These are phyloP conservation scores for Aspergillus funiculosus DNA, from an alignment of 495 filamentous ascomycete species.

Conservation along the genomic window DNA sequence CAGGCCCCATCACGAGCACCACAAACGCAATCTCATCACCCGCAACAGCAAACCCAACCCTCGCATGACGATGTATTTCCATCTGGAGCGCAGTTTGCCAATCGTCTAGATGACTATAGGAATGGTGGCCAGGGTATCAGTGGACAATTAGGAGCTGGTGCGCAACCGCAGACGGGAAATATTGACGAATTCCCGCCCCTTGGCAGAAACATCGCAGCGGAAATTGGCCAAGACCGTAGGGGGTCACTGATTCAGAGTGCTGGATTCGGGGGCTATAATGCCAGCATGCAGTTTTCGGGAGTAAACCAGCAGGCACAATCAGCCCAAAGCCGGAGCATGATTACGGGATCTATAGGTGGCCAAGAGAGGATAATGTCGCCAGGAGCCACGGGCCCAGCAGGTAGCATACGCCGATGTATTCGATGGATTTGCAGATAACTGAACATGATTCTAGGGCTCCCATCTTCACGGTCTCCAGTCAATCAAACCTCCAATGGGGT, in stretches of 20 bases:
- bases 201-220: conserved; percentile 63
- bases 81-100: conserved; percentile 48
- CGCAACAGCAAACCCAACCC: conserved; percentile 56
- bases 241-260: conserved; percentile 59
- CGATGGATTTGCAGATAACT: conserved; percentile 10
- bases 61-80: conserved; percentile 52
- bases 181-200: conserved; percentile 84
- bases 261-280: conserved; percentile 54
- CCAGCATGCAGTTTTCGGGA: conserved; percentile 40
- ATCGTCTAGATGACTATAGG: conserved; percentile 52
- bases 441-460: conserved; percentile 28
- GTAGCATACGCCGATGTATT: conserved; percentile 10
- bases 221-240: conserved; percentile 62
- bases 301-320: conserved; percentile 26
- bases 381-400: conserved; percentile 14
- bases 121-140: conserved; percentile 57
- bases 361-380: conserved; percentile 36
- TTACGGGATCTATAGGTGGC: conserved; percentile 26
- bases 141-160: conserved; percentile 46
- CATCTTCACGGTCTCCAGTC: conserved; percentile 39
- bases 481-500: conserved; percentile 38
- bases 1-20: conserved; percentile 44
- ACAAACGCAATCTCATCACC: conserved; percentile 47
- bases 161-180: conserved; percentile 60
- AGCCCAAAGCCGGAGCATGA: conserved; percentile 25